phyloP scores from a whole-genome alignment of 768 basidiomycete species.

The Suillus americanus region DNA sequence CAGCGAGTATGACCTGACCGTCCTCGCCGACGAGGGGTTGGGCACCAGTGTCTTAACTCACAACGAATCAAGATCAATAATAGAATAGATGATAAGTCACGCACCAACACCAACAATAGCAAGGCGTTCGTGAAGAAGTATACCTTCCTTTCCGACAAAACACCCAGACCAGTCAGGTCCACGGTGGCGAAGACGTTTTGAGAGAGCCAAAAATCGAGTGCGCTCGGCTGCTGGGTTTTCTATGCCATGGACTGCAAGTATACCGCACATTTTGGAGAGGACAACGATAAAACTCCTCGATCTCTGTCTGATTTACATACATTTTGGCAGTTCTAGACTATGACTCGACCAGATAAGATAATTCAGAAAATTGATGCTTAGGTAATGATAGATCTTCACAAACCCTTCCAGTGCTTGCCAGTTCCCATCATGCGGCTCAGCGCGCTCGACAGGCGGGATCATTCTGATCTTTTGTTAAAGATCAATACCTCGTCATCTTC shows the following conservation, averaged over 20 bases:
- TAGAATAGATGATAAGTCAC: conserved; percentile 25
- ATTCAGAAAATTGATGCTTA: background rate
- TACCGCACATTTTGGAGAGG: conserved; percentile 77
- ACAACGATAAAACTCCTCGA: conserved; percentile 2
- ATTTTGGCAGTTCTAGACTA: conserved; percentile 1
- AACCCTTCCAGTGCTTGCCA: too few relatives aligned
- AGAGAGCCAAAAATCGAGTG: conserved; percentile 75
- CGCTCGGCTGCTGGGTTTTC: conserved; percentile 70
- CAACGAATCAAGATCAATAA: background rate
- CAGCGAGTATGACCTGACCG: conserved; percentile 78
- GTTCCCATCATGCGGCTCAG: background rate
- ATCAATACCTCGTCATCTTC: background rate
- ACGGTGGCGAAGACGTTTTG: conserved; percentile 88
- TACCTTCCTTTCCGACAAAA: conserved; percentile 75
- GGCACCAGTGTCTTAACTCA: conserved; percentile 81
- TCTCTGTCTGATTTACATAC: conserved; percentile 3
- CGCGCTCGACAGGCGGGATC: background rate
- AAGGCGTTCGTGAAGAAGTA: conserved; percentile 93
- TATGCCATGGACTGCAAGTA: conserved; percentile 81
- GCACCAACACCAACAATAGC: conserved; percentile 97
- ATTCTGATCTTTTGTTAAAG: background rate
- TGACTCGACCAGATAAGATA: conserved; percentile 14
- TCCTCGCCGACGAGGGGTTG: conserved; percentile 91
- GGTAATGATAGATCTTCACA: background rate
- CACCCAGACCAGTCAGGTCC: conserved; percentile 99